A percentile compares a stretch with the other conserved stretches of the same genome.
These are phyloP conservation scores for Helotiales sp. DNA, from an alignment of 2,329 filamentous ascomycete species.

Conservation along the genomic window DNA sequence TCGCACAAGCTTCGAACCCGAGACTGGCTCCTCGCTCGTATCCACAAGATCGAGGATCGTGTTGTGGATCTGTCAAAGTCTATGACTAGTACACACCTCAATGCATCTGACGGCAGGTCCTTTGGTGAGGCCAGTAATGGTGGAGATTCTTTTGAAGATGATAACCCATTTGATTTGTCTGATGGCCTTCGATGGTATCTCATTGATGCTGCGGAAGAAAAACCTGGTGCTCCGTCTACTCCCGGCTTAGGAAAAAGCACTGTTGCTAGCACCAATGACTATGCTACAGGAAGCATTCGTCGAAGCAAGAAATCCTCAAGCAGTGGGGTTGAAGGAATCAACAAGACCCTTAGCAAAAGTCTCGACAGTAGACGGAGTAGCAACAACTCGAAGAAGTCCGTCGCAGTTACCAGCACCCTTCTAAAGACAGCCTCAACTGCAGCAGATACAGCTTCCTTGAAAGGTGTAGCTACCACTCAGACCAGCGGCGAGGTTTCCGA, in stretches of 20 bases:
- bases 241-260: constrained; percentile 90
- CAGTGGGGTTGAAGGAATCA: constrained; percentile 68
- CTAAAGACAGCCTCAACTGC: constrained; percentile 25
- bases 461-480: constrained; percentile 23
- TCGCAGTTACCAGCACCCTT: constrained; percentile 40
- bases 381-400: constrained; percentile 76
- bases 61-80: constrained; percentile 90
- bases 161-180: constrained; percentile 95
- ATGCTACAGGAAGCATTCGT: constrained; percentile 74
- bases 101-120: constrained; percentile 41
- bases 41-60: constrained; percentile 86
- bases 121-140: constrained; percentile 53
- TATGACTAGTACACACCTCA: constrained; percentile 41
- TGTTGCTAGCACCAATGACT: constrained; percentile 82
- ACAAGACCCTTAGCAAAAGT: constrained; percentile 80
- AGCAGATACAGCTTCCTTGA: constrained; percentile 28
- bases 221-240: constrained; percentile 86
- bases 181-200: constrained; percentile 96
- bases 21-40: constrained; percentile 96
- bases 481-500: constrained; percentile 22
- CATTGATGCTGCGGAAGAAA: constrained; percentile 91
- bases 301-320: constrained; percentile 42
- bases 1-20: constrained; percentile 78
- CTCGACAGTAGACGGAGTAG: constrained; percentile 90
- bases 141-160: constrained; percentile 68